Percentiles rank a stretch among this genome's conserved stretches.
These are phyloP conservation scores for Monosporascus sp. DNA, from an alignment of 2,329 filamentous ascomycete species.

Conservation along the genomic window DNA sequence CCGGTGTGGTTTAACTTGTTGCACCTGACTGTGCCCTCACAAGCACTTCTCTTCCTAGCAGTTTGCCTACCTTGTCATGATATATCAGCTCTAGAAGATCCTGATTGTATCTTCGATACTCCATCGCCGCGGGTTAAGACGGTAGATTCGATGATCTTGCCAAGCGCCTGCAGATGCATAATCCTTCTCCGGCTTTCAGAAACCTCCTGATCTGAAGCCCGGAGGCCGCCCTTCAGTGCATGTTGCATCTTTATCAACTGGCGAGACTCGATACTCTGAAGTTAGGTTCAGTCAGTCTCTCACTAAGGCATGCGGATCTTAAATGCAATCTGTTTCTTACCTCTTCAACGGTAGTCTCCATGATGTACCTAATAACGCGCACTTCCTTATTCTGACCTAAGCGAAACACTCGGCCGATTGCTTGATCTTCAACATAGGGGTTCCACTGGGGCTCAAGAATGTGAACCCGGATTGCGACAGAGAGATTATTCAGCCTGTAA, in stretches of 20 bases:
- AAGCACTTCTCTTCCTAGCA: no score
- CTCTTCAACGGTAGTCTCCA: constrained; percentile 23
- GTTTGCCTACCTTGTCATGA: no score
- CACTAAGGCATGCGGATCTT: neutral
- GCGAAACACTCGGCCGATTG: constrained; percentile 20
- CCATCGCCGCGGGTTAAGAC: neutral
- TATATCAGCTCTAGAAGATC: neutral
- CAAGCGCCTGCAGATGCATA: neutral
- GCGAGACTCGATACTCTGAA: constrained; percentile 8
- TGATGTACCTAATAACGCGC: constrained; percentile 21
- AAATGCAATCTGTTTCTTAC: constrained; percentile 5
- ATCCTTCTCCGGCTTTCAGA: constrained; percentile 2
- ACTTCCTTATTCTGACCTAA: constrained; percentile 22
- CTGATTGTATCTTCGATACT: neutral
- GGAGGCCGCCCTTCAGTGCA: constrained; percentile 4
- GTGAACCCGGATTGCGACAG: constrained; percentile 22
- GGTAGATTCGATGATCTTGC: neutral
- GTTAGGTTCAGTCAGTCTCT: neutral
- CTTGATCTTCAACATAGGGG: constrained; percentile 25
- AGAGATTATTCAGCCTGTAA: constrained; percentile 19
- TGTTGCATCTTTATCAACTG: constrained; percentile 8
- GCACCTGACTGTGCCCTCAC: no score
- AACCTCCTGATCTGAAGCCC: constrained; percentile 2
- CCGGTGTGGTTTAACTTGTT: no score
- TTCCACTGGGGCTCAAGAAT: constrained; percentile 29